Evolutionary conservation across 305 asterid species (phyloP).

Genomic region (Solanum aculeatissimum): DNA sequence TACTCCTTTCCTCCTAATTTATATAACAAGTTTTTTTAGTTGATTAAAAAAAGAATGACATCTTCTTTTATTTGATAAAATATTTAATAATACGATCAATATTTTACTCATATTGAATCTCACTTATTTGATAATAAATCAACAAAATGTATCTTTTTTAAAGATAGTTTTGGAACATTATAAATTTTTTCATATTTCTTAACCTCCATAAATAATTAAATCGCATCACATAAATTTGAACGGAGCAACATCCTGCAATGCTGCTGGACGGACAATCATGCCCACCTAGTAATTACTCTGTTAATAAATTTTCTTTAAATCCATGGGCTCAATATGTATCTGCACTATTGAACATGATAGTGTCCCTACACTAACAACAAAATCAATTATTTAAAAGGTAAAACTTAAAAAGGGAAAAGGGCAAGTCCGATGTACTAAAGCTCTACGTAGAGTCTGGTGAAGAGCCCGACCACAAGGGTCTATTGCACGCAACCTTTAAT

Average conservation of each 20-base stretch:
- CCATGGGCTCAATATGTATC: not conserved
- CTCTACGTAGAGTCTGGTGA: no score
- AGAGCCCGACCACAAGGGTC: no score
- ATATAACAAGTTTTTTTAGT: not conserved
- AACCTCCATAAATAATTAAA: no score
- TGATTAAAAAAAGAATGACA: not conserved
- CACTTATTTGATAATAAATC: no score
- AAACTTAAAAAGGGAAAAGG: not conserved
- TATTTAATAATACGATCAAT: no score
- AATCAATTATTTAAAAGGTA: not conserved
- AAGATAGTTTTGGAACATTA: no score
- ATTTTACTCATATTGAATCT: no score
- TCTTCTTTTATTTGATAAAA: no score
- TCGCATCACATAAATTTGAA: not conserved
- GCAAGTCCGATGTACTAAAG: not conserved
- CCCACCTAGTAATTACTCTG: not conserved
- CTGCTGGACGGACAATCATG: not conserved
- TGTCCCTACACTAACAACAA: not conserved
- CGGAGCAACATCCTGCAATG: not conserved
- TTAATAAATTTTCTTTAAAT: not conserved
- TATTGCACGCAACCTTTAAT: not conserved
- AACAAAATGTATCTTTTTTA: no score
- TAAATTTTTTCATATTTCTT: no score
- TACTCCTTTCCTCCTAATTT: no score
- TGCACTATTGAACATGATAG: not conserved